Base-by-base conservation (phyloP, 2,329 filamentous ascomycete genomes). In the Penicillium sp. region DNA sequence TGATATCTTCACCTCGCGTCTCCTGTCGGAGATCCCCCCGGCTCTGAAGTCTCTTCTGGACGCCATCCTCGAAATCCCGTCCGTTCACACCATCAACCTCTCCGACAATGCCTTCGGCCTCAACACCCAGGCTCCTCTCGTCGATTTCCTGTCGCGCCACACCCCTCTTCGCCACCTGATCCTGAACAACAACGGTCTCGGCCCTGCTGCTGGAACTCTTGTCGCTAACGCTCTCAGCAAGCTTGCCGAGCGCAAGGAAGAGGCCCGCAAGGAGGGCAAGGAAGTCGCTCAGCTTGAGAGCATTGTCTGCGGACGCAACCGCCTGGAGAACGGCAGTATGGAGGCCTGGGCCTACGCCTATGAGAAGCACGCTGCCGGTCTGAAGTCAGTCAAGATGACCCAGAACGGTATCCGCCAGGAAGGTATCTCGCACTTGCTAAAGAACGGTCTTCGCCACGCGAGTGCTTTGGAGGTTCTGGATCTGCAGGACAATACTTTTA, bases 91-190 rank as follows among this genome's bases (percentile, higher is more conserved):
- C 27, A 83, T 99, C 74, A 95, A 97, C 74, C 82, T 99, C 36
- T 96, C 92, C 75, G 94, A 99, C 75, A 99, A 99, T 74, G 94
- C 94, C 41, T 99, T 99, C 67, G 94, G 94, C 50, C 84, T 96
- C 55, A 96, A 96, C 75, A 96, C 90, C 14, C 89, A 95, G 72
- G 91, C 90, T 31, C 94, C 92, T 9, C 84, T 99, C 44, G 89
- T 96, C 62, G 89, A 89, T 54, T 99, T 99, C 77, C 84, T 99
- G 56, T 86, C 89, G 49, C 82, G 86, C 52, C 92, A 97, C 75
- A 84, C 89, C 3, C 92, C 94, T 2, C 85, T 99, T 38, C 91
- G 92, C 73, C 92, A 96, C 73, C 84, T 99, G 25, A 90, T 95
- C 74, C 85, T 99, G 52, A 97, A 97, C 81, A 99, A 99, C 81